Evolutionary conservation across 441 rosid species (phyloP).

Genomic region (Breynia disticha): DNA sequence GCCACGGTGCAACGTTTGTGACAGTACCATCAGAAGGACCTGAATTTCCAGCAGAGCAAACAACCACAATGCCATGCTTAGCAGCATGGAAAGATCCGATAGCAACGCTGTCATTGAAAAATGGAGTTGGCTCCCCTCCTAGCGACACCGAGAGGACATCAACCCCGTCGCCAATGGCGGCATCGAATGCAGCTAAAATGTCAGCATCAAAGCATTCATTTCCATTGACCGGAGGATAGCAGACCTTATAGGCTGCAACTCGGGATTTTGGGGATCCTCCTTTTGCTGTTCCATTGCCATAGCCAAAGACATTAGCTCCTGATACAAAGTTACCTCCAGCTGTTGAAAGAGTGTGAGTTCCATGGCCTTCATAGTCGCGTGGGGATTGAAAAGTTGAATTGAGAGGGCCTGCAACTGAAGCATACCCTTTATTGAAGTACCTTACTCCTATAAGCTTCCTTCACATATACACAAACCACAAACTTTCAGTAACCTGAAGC

Average conservation of each 20-base stretch:
- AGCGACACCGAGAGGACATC: constrained; percentile 61
- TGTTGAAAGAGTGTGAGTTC: constrained; percentile 69
- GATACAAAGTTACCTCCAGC: constrained; percentile 48
- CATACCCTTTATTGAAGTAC: constrained; percentile 57
- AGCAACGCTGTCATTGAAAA: constrained; percentile 33
- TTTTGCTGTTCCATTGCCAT: constrained; percentile 62
- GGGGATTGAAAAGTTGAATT: constrained; percentile 18
- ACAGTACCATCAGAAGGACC: constrained; percentile 36
- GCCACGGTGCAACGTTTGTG: constrained; percentile 46
- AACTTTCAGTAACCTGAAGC: too few species aligned
- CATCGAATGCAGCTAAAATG: constrained; percentile 47
- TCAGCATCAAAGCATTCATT: constrained; percentile 50
- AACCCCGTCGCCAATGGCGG: constrained; percentile 57
- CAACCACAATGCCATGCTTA: constrained; percentile 36
- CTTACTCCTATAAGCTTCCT: constrained; percentile 73
- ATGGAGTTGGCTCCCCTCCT: constrained; percentile 25
- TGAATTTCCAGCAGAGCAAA: constrained; percentile 50
- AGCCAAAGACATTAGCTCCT: constrained; percentile 46
- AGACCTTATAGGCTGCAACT: constrained; percentile 69
- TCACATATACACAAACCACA: background rate
- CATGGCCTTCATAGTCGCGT: constrained; percentile 60
- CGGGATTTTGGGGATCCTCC: constrained; percentile 74
- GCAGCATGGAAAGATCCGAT: constrained; percentile 65
- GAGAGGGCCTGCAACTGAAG: constrained; percentile 24
- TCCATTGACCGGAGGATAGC: constrained; percentile 39